Conservation (phyloP, 371 early-diverging fungal genomes). For the Batrachochytrium dendrobatidis region DNA sequence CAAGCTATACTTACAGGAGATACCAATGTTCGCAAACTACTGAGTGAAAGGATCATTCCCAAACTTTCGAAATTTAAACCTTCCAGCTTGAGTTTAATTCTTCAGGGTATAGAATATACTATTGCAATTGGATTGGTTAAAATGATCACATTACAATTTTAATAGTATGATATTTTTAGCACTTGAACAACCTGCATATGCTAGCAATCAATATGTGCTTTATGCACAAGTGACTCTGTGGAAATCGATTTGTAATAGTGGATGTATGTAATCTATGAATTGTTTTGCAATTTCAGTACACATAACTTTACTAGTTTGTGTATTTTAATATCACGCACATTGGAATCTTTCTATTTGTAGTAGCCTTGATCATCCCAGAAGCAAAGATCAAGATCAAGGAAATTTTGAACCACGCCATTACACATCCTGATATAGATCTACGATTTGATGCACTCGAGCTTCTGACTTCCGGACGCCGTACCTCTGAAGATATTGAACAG, state of each 20-base stretch:
- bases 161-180: background rate
- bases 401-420: conserved; percentile 48
- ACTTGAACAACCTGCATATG: background rate
- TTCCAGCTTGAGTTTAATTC: background rate
- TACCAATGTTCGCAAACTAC: conserved; percentile 7
- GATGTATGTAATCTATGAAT: background rate
- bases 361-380: too few species aligned
- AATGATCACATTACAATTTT: background rate
- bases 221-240: background rate
- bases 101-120: conserved; percentile 3
- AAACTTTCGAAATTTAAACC: conserved; percentile 4
- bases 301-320: too few species aligned
- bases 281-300: too few species aligned
- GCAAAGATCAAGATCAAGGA: background rate
- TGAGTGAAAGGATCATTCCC: conserved; percentile 15
- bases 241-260: background rate
- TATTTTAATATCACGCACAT: too few species aligned
- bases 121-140: background rate
- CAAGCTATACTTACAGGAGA: background rate
- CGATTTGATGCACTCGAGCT: conserved; percentile 75
- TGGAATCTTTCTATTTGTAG: too few species aligned
- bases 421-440: conserved; percentile 65
- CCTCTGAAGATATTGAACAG: background rate
- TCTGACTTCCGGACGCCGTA: conserved; percentile 36
- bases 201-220: background rate